phyloP scores from a whole-genome alignment of 2,329 filamentous ascomycete genomes.

The Dothideomycetes sp. region DNA sequence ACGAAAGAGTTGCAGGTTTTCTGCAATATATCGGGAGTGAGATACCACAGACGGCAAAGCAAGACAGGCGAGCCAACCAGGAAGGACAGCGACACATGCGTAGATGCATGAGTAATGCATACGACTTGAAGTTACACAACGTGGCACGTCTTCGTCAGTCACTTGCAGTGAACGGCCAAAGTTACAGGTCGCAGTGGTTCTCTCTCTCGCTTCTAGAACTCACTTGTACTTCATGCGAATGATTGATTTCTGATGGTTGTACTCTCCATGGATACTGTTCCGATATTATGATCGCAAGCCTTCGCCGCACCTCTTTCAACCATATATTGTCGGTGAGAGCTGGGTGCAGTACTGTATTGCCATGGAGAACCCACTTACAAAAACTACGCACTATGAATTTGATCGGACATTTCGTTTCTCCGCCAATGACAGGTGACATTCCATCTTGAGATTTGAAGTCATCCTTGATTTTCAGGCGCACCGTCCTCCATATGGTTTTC shows the following conservation, averaged over 20 bases:
- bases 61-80: slow-evolving; percentile 4
- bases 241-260: not conserved
- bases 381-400: no score
- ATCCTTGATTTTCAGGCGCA: slow-evolving; percentile 2
- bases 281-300: not conserved
- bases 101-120: no score
- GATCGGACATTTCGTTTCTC: no score
- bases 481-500: no score
- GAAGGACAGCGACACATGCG: no score
- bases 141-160: slow-evolving; percentile 1
- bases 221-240: not conserved
- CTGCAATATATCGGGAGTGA: slow-evolving; percentile 2
- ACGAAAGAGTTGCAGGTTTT: slow-evolving; percentile 8
- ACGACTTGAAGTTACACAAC: slow-evolving; percentile 1
- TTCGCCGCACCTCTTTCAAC: no score
- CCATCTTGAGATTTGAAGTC: no score
- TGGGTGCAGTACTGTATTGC: no score
- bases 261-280: not conserved
- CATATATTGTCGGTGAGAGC: no score
- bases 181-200: not conserved
- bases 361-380: no score
- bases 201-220: slow-evolving; percentile 11
- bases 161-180: slow-evolving; percentile 1
- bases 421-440: no score
- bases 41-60: not conserved